A percentile compares a stretch with the other conserved stretches of the same genome.
Conservation (phyloP, 352 stramenopile genomes). For the Salisapilia sapeloensis region DNA sequence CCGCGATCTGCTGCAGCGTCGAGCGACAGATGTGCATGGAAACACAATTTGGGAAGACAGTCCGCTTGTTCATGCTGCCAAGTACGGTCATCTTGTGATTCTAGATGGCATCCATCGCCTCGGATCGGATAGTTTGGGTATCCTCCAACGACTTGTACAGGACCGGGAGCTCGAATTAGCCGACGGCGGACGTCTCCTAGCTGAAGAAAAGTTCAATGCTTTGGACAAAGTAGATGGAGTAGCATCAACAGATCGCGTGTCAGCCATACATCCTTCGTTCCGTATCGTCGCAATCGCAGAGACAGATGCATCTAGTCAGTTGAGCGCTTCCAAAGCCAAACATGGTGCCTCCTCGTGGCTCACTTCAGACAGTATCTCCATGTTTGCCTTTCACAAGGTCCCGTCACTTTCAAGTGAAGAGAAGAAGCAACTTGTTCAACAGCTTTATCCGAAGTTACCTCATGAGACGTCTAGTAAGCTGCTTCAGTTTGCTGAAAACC, state of each 20-base stretch:
- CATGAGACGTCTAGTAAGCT: conserved; percentile 29
- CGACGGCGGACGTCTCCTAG: conserved; percentile 74
- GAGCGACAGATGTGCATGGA: conserved; percentile 70
- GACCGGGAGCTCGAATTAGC: conserved; percentile 81
- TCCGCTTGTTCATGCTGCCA: conserved; percentile 79
- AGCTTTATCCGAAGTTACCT: conserved; percentile 30
- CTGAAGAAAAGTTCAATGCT: conserved; percentile 31
- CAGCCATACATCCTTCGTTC: conserved; percentile 79
- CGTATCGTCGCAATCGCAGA: conserved; percentile 77
- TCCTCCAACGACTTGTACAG: conserved; percentile 77
- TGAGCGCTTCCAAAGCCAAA: conserved; percentile 9
- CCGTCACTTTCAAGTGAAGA: conserved; percentile 16
- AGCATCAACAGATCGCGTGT: conserved; percentile 10
- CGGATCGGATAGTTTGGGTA: conserved; percentile 74
- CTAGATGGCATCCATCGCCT: conserved; percentile 91
- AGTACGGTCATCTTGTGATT: conserved; percentile 68
- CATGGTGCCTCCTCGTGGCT: conserved; percentile 37
- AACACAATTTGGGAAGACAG: conserved; percentile 88
- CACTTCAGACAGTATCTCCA: conserved; percentile 54
- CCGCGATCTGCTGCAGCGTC: conserved; percentile 83
- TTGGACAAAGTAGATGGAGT: conserved; percentile 5
- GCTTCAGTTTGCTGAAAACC: conserved; percentile 33
- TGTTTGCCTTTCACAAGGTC: conserved; percentile 61
- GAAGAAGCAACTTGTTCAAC: conserved; percentile 26
- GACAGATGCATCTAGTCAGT: conserved; percentile 14